These are phyloP conservation scores for Trifolium pratense DNA, from an alignment of 306 rosid genomes.

Conservation along the genomic window DNA sequence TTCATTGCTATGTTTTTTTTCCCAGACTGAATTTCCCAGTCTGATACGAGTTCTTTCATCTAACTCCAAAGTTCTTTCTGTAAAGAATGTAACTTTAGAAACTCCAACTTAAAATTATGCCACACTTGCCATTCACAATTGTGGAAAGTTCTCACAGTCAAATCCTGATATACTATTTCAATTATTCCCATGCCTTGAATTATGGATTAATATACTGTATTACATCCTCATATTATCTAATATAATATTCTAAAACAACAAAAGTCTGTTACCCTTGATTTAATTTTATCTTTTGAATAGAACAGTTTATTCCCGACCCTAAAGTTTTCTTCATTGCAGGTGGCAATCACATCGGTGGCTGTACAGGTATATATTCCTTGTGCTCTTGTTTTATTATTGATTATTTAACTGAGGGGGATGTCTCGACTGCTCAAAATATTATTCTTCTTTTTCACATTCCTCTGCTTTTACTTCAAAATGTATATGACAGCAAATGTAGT, in stretches of 20 bases:
- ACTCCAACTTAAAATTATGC: conserved; percentile 24
- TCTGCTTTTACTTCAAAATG: conserved; percentile 20
- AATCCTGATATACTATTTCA: conserved; percentile 1
- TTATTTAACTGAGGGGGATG: conserved; percentile 8
- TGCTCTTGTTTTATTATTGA: conserved; percentile 15
- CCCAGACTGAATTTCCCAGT: no score
- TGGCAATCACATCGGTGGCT: conserved; percentile 93
- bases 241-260: not conserved
- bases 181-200: conserved; percentile 16
- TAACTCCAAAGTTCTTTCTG: no score
- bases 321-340: conserved; percentile 60
- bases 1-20: no score
- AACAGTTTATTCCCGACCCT: conserved; percentile 38
- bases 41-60: no score
- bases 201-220: not conserved
- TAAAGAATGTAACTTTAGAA: conserved; percentile 26
- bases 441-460: not conserved
- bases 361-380: conserved; percentile 66
- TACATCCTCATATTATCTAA: not conserved
- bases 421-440: conserved; percentile 20
- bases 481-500: not conserved
- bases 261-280: conserved; percentile 11
- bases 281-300: conserved; percentile 11
- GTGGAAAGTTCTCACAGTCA: not conserved
- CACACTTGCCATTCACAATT: conserved; percentile 9